Percentiles rank a stretch among this genome's conserved stretches.
phyloP scores from a whole-genome alignment of 148 eudicot genomes.

The Chenopodium suecicum region DNA sequence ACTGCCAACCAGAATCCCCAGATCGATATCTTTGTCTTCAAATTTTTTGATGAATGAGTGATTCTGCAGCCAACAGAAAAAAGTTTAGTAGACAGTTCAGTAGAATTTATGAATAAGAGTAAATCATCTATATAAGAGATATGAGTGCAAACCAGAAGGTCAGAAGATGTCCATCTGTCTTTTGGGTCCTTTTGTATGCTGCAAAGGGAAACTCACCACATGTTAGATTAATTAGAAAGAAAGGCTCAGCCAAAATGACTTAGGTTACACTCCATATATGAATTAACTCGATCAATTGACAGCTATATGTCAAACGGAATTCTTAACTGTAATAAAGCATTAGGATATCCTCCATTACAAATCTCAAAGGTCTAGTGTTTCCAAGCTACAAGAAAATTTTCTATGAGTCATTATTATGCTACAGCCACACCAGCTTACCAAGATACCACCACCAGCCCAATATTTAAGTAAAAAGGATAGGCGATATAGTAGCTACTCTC shows the following conservation, averaged over 20 bases:
- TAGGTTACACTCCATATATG: neutral
- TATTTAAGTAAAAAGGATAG: too few relatives aligned
- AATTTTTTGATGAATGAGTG: constrained; percentile 94
- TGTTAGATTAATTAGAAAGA: constrained; percentile 6
- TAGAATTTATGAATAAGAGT: neutral
- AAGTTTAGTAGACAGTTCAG: neutral
- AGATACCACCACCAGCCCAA: neutral
- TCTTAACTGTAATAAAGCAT: neutral
- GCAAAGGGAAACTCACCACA: constrained; percentile 26
- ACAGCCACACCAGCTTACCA: neutral
- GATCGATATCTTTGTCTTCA: constrained; percentile 91
- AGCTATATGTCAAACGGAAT: neutral
- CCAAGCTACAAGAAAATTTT: neutral
- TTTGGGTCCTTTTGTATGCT: constrained; percentile 92
- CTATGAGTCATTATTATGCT: neutral
- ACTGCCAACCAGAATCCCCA: constrained; percentile 67
- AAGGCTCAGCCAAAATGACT: neutral
- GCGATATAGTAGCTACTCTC: neutral
- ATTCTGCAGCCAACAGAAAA: constrained; percentile 44
- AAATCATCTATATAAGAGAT: neutral
- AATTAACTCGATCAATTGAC: neutral
- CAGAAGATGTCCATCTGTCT: constrained; percentile 75
- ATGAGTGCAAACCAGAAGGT: constrained; percentile 75
- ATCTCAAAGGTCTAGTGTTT: neutral
- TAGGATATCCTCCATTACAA: neutral